Percentiles rank a stretch among this genome's conserved stretches.
Evolutionary conservation across 2,329 filamentous ascomycete species (phyloP).

Genomic region (Trichoderma asperellum): DNA sequence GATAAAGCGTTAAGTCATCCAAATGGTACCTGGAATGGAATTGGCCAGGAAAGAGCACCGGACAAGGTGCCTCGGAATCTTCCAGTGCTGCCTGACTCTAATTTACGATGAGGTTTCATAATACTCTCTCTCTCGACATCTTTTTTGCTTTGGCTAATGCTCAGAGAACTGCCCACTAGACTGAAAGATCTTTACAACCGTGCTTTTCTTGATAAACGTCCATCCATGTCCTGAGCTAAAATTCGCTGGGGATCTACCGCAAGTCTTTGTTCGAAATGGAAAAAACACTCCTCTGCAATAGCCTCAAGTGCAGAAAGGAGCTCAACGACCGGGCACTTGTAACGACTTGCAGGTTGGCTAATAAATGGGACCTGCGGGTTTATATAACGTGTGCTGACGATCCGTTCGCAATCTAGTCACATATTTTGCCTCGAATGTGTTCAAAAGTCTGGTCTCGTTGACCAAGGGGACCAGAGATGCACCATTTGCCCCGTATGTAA

Average conservation of each 20-base stretch:
- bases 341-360: conserved; percentile 77
- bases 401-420: conserved; percentile 59
- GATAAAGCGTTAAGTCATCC: neutral
- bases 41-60: neutral
- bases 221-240: neutral
- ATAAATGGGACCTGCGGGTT: no score
- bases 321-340: conserved; percentile 76
- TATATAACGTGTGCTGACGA: conserved; percentile 18
- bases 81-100: neutral
- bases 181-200: neutral
- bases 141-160: neutral
- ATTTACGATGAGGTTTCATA: neutral
- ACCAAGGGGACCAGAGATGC: conserved; percentile 40
- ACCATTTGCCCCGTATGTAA: conserved; percentile 76
- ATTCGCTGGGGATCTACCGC: neutral
- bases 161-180: neutral
- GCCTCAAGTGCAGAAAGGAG: conserved; percentile 71
- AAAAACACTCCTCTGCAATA: conserved; percentile 75
- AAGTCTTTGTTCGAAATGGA: conserved; percentile 63
- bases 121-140: neutral
- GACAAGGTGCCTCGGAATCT: neutral
- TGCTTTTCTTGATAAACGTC: neutral
- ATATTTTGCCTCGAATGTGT: conserved; percentile 83
- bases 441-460: conserved; percentile 63
- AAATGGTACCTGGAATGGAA: neutral